phyloP scores from a whole-genome alignment of 805 yeast species.

The Metschnikowia koreensis region DNA sequence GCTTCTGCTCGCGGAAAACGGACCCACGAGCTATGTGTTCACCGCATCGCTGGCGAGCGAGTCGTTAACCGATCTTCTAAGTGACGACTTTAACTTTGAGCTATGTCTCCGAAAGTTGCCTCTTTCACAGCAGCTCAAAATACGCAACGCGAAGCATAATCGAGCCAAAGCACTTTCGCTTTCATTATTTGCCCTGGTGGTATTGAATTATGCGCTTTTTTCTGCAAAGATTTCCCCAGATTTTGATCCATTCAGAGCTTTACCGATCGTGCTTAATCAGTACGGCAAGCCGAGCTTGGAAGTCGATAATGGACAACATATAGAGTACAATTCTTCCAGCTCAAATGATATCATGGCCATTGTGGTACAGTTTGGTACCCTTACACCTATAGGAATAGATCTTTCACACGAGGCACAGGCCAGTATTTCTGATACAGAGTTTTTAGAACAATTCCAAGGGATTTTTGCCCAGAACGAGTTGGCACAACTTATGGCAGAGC shows the following conservation, averaged over 20 bases:
- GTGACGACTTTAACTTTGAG: conserved; percentile 48
- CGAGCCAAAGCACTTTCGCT: conserved; percentile 40
- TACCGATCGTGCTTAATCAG: conserved; percentile 30
- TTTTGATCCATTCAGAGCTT: conserved; percentile 19
- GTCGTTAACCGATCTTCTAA: conserved; percentile 6
- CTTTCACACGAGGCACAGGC: conserved; percentile 35
- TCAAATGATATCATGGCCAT: conserved; percentile 52
- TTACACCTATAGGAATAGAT: conserved; percentile 34
- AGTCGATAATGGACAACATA: conserved; percentile 16
- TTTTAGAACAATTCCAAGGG: conserved; percentile 38
- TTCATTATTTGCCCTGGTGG: conserved; percentile 43
- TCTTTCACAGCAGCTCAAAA: conserved; percentile 38
- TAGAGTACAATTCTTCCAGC: conserved; percentile 58
- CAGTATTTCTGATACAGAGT: conserved; percentile 23
- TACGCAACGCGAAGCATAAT: conserved; percentile 39
- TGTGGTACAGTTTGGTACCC: conserved; percentile 32
- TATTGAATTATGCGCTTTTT: conserved; percentile 34
- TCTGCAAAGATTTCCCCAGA: conserved; percentile 9
- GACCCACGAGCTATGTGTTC: conserved; percentile 13
- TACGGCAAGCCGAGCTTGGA: conserved; percentile 56
- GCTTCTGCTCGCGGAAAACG: not conserved
- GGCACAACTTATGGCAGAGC: conserved; percentile 22
- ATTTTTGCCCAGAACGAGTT: conserved; percentile 41
- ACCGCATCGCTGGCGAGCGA: conserved; percentile 14
- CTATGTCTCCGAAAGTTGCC: conserved; percentile 45